phyloP scores from a whole-genome alignment of 176 grass and related monocot genomes.

The Thalia dealbata region DNA sequence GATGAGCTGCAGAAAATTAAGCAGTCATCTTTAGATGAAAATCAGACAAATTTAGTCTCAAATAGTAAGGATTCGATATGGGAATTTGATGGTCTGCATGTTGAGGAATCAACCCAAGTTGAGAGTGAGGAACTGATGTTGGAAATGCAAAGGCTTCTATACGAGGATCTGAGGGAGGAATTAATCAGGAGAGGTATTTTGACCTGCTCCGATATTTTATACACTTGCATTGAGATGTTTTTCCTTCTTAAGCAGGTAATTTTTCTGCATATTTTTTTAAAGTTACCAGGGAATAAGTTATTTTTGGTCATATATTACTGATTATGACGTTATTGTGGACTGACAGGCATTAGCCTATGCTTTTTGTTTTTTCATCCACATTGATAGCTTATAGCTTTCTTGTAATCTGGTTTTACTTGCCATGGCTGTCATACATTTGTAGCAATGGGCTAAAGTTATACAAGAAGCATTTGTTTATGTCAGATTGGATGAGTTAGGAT shows the following conservation, averaged over 20 bases:
- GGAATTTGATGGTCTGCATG: slow-evolving; percentile 56
- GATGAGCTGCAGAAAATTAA: slow-evolving; percentile 84
- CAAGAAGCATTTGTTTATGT: too few species aligned
- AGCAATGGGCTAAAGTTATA: too few species aligned
- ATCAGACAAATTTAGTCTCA: not conserved
- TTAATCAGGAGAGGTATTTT: slow-evolving; percentile 61
- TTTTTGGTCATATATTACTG: not conserved
- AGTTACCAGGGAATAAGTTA: not conserved
- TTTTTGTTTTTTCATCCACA: too few species aligned
- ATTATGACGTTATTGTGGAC: not conserved
- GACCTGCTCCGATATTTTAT: not conserved
- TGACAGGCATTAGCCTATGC: not conserved
- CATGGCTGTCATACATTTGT: too few species aligned
- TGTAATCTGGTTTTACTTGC: too few species aligned
- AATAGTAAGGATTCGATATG: slow-evolving; percentile 51
- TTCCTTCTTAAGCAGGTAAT: slow-evolving; percentile 1
- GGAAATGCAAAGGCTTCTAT: slow-evolving; percentile 90
- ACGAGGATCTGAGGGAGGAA: slow-evolving; percentile 77
- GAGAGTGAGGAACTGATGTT: slow-evolving; percentile 76
- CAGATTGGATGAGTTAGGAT: too few species aligned
- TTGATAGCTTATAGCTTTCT: too few species aligned
- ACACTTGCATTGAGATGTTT: slow-evolving; percentile 7
- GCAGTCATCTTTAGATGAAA: slow-evolving; percentile 26
- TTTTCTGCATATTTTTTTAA: not conserved
- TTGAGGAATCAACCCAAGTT: slow-evolving; percentile 27